Percentiles rank a stretch among this genome's conserved stretches.
Conservation (phyloP, 768 basidiomycete genomes). For the Mycena latifolia region DNA sequence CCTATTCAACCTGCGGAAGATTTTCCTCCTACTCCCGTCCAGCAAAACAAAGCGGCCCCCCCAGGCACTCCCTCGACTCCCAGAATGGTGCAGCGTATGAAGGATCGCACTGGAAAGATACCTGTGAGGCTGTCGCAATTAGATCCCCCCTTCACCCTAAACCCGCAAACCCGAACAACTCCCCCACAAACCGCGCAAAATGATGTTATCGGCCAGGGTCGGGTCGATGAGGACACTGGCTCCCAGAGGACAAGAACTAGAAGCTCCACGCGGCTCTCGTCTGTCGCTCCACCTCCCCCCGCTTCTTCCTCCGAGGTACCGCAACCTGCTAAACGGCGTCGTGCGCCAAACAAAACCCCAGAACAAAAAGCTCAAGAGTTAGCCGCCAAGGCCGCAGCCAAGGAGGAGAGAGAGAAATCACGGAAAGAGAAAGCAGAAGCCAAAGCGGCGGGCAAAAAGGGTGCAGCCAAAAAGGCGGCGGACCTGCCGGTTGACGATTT, state of each 20-base stretch:
- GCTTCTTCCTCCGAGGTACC: conserved; percentile 32
- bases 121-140: conserved; percentile 30
- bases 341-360: conserved; percentile 40
- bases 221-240: neutral
- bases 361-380: conserved; percentile 39
- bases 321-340: conserved; percentile 33
- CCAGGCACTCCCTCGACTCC: conserved; percentile 39
- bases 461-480: neutral
- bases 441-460: conserved; percentile 5
- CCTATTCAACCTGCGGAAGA: conserved; percentile 60
- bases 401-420: conserved; percentile 29
- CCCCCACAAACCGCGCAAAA: neutral
- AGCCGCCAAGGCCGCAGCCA: conserved; percentile 25
- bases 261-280: conserved; percentile 35
- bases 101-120: conserved; percentile 51
- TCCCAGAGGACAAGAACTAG: conserved; percentile 18
- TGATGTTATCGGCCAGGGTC: neutral
- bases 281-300: conserved; percentile 26
- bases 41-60: conserved; percentile 26
- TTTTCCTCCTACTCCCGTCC: conserved; percentile 35
- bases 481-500: neutral
- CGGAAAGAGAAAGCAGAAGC: conserved; percentile 26
- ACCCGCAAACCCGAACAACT: conserved; percentile 2
- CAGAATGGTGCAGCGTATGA: conserved; percentile 56
- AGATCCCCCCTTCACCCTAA: conserved; percentile 20